Evolutionary conservation across 805 yeast species (phyloP), one percentile per base, ranked within the genome.

Genomic region (Hanseniaspora jakobsenii): DNA sequence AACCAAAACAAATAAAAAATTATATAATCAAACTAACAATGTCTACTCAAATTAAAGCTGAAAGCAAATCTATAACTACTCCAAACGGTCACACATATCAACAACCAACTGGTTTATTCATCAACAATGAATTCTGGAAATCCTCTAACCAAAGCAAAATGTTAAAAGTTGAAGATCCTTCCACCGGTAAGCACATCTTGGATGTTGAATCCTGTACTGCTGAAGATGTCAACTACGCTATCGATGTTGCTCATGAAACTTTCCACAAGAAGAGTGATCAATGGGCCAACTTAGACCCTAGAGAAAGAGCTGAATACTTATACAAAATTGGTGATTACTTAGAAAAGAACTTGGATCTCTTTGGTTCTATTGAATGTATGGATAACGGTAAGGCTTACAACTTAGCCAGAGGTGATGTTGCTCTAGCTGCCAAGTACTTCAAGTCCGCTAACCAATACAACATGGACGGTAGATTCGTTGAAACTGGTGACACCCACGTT

Each of bases 81-180:
- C 86, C 87, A 50, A 78, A 76, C 51, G 87, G 87, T 22, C 52
- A 65, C 26, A 64, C 68, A 28, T 81, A 79, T 57, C 69, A 74
- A 41, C 93, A 82, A 66, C 95, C 95, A 54, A 78, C 81, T 9
- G 95, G 95, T 51, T 66, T 87, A 54, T 87, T 83, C 70, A 84
- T 87, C 61, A 80, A 84, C 68, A 83, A 83, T 63, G 83, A 83
- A 61, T 84, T 81, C 56, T 78, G 79, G 46, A 55, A 66, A 38
- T 27, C 43, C 16, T 70, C 82, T 6, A 62, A 64, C 27, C 71
- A 72, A 44, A 73, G 71, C 44, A 66, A 72, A 55, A 74, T 77
- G n/a, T 65, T 81, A 48, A 58, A 65, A 4, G 73, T 70, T 13
- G 71, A 72, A 44, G 64, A 69, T 47, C 82, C 82, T 42, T 65